Evolutionary conservation across 495 filamentous ascomycete species (phyloP).

Genomic region (Cudoniella acicularis): DNA sequence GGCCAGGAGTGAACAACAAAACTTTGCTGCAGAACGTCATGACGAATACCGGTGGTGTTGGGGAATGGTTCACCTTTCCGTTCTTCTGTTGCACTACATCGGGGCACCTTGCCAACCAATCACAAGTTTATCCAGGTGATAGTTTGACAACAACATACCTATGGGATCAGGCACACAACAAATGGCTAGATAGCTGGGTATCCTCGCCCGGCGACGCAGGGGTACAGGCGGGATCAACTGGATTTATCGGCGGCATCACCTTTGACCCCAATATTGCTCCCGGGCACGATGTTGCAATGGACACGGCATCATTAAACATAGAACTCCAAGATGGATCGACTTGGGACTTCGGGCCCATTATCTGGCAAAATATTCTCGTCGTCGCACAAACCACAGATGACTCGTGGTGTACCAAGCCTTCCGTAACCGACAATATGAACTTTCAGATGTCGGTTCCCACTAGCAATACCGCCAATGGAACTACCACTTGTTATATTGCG

Average conservation of each 20-base stretch:
- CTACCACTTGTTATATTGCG: neutral
- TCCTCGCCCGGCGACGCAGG: neutral
- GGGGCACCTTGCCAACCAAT: neutral
- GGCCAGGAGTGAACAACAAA: slow-evolving; percentile 4
- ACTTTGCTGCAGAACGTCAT: slow-evolving; percentile 13
- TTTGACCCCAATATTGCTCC: slow-evolving; percentile 2
- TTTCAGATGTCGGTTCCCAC: neutral
- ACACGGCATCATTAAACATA: slow-evolving; percentile 2
- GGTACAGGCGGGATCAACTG: neutral
- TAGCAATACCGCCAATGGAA: neutral
- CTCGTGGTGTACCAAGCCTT: neutral
- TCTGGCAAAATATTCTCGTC: slow-evolving; percentile 8
- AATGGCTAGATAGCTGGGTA: slow-evolving; percentile 6
- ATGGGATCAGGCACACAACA: neutral
- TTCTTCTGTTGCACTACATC: slow-evolving; percentile 12
- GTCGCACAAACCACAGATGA: slow-evolving; percentile 4
- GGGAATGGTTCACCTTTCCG: slow-evolving; percentile 10
- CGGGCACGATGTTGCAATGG: neutral
- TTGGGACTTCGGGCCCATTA: slow-evolving; percentile 9
- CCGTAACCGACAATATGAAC: neutral
- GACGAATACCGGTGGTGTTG: slow-evolving; percentile 9
- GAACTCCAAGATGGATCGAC: slow-evolving; percentile 8
- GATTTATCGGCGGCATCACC: slow-evolving; percentile 4
- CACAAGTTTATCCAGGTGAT: slow-evolving; percentile 7
- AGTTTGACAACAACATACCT: neutral